phyloP scores from a whole-genome alignment of 305 asterid genomes.

The Nicotiana rustica region DNA sequence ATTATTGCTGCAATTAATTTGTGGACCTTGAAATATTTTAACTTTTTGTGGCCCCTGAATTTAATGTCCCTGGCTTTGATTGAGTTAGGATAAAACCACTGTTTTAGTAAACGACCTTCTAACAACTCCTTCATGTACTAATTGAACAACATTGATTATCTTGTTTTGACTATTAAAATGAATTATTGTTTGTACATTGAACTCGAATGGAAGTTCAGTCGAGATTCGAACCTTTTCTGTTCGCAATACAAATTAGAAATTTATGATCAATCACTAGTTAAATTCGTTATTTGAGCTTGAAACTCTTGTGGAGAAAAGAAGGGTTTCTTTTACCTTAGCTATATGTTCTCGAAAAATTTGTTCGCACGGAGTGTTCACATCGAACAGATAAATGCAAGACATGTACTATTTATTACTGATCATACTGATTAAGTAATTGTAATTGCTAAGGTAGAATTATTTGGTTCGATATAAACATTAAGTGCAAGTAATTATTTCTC shows the following conservation, averaged over 20 bases:
- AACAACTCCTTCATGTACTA: conserved; percentile 19
- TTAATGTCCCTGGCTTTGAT: background rate
- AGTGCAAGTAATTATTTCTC: background rate
- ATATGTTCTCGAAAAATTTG: background rate
- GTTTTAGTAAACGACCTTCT: background rate
- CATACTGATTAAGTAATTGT: background rate
- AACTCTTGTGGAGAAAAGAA: background rate
- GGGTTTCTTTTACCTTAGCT: background rate
- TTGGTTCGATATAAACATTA: background rate
- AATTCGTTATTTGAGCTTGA: background rate
- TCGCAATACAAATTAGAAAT: background rate
- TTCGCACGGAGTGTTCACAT: background rate
- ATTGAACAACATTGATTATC: background rate
- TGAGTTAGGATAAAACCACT: background rate
- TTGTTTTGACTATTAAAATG: background rate
- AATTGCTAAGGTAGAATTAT: background rate
- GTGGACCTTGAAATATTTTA: conserved; percentile 19
- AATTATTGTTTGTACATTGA: conserved; percentile 3
- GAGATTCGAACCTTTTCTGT: background rate
- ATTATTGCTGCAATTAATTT: conserved; percentile 30
- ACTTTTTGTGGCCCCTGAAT: conserved; percentile 25
- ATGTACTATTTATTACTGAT: background rate
- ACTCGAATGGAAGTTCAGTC: background rate
- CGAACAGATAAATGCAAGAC: background rate
- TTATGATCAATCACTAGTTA: background rate